Evolutionary conservation across 306 rosid genomes (phyloP).

Genomic region (Mimosa bimucronata): DNA sequence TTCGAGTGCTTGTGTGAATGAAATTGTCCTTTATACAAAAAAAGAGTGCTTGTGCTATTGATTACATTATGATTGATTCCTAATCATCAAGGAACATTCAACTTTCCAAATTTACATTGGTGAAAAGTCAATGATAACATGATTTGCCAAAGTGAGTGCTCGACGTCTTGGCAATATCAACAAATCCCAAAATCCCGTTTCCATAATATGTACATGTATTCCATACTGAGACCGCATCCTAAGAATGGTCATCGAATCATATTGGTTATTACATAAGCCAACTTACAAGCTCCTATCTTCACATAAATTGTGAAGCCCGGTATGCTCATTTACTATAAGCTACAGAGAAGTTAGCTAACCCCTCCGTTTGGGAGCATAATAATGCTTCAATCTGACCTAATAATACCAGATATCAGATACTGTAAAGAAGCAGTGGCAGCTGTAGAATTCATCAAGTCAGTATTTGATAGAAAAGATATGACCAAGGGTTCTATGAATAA

Average conservation of each 20-base stretch:
- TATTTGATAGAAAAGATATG: too few species aligned
- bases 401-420: not conserved
- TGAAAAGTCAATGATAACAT: not conserved
- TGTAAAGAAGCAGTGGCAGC: too few species aligned
- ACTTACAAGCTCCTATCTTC: not conserved
- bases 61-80: not conserved
- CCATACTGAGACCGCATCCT: not conserved
- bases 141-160: not conserved
- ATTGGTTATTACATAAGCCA: not conserved
- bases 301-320: not conserved
- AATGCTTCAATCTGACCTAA: not conserved
- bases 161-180: not conserved
- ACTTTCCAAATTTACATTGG: not conserved
- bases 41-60: not conserved
- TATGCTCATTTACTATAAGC: constrained; percentile 23
- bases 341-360: constrained; percentile 11
- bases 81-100: not conserved
- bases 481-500: not conserved
- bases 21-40: too few species aligned
- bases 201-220: not conserved
- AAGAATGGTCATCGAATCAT: not conserved
- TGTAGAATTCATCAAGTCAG: too few species aligned
- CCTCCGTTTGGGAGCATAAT: not conserved
- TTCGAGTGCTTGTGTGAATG: too few species aligned
- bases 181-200: not conserved